Conservation (phyloP, 225 moss, liverwort and hornwort genomes). For the Straminergon stramineum region DNA sequence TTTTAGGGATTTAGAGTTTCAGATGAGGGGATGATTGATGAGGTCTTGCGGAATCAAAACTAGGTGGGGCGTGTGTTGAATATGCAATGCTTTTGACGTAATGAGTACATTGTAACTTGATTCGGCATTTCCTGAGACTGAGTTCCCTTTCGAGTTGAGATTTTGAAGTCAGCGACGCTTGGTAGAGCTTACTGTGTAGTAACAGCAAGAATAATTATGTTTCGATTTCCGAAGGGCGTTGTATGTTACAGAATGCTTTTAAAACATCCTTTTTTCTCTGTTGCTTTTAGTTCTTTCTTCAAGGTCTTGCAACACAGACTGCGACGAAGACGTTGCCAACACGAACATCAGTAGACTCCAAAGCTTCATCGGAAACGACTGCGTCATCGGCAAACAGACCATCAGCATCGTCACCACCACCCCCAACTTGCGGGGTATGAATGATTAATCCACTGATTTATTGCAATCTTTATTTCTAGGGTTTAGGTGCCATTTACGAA, state of each 20-base stretch:
- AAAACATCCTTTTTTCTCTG: not conserved
- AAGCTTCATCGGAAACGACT: not conserved
- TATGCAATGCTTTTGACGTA: not conserved
- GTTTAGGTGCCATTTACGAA: not conserved
- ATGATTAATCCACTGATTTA: not conserved
- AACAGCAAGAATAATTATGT: not conserved
- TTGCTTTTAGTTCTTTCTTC: conserved; percentile 13
- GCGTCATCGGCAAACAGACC: not conserved
- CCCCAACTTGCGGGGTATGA: conserved; percentile 18
- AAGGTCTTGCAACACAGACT: conserved; percentile 16
- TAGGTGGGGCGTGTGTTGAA: not conserved
- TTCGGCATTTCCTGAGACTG: not conserved
- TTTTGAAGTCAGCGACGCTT: not conserved
- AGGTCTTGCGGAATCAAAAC: not conserved
- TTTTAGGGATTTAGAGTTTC: not conserved
- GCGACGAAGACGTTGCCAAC: not conserved
- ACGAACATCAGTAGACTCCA: not conserved
- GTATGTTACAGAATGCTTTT: not conserved
- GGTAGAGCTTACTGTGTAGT: not conserved
- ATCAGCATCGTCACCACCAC: not conserved
- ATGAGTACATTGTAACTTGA: not conserved
- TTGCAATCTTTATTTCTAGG: not conserved
- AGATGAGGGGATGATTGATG: not conserved
- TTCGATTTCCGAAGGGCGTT: not conserved
- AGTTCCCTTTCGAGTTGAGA: not conserved